phyloP scores from a whole-genome alignment of 2,329 filamentous ascomycete genomes.

The Ustilaginoidea virens region DNA sequence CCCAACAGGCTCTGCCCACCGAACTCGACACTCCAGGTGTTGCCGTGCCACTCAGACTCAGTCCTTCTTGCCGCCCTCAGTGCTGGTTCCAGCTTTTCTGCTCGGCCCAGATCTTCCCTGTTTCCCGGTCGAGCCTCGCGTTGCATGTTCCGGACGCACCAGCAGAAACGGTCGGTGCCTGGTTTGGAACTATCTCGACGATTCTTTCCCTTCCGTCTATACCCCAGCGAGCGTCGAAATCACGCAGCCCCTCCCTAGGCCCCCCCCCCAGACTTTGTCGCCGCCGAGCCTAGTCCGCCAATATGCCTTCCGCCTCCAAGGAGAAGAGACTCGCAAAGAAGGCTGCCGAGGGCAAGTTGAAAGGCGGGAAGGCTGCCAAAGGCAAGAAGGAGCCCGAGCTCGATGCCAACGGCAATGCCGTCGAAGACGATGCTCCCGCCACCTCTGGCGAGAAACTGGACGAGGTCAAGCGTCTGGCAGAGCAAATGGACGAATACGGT shows the following conservation, averaged over 20 bases:
- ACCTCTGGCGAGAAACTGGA: conserved; percentile 59
- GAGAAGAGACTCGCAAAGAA: conserved; percentile 59
- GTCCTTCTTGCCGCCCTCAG: too few species aligned
- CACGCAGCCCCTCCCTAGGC: conserved; percentile 2
- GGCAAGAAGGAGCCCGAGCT: conserved; percentile 53
- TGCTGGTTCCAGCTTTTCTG: too few species aligned
- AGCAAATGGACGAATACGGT: conserved; percentile 92
- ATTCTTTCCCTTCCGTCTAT: background rate
- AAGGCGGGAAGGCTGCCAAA: conserved; percentile 55
- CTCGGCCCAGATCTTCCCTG: too few species aligned
- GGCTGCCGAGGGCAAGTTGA: conserved; percentile 61
- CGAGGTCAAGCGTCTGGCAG: conserved; percentile 71
- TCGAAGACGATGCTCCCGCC: conserved; percentile 47
- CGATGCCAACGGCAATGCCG: conserved; percentile 44
- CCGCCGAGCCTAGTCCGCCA: conserved; percentile 14
- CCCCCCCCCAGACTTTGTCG: conserved; percentile 5
- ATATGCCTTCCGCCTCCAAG: conserved; percentile 55
- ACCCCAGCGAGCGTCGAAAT: too few species aligned
- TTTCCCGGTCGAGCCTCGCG: too few species aligned
- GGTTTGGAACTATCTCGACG: conserved; percentile 4
- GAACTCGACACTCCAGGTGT: background rate
- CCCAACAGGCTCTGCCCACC: conserved; percentile 4
- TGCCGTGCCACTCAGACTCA: conserved; percentile 6
- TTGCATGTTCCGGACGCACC: too few species aligned
- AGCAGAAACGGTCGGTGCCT: background rate